Conservation (phyloP, 2,329 filamentous ascomycete species). For the Paecilomyces formosus region DNA sequence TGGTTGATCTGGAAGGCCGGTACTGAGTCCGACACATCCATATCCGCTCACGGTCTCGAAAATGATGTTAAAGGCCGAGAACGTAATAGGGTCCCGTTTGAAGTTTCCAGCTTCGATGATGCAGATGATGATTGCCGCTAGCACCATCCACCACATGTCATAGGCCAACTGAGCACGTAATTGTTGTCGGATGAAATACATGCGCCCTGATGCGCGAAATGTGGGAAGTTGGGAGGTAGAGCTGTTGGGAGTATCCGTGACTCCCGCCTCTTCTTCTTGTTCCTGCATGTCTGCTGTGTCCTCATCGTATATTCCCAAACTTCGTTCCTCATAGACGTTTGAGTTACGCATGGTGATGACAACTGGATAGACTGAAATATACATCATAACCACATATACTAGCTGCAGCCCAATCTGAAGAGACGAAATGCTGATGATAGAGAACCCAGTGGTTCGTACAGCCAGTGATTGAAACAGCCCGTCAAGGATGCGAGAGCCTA, state of each 20-base stretch:
- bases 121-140: slow-evolving; percentile 52
- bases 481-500: slow-evolving; percentile 45
- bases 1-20: too few relatives aligned
- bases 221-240: too few relatives aligned
- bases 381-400: slow-evolving; percentile 82
- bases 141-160: slow-evolving; percentile 58
- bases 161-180: slow-evolving; percentile 57
- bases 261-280: slow-evolving; percentile 12
- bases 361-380: slow-evolving; percentile 91
- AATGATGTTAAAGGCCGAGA: slow-evolving; percentile 50
- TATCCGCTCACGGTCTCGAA: slow-evolving; percentile 36
- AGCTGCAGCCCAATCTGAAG: slow-evolving; percentile 52
- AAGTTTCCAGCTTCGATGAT: slow-evolving; percentile 43
- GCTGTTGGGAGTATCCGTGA: too few relatives aligned
- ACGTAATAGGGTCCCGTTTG: slow-evolving; percentile 15
- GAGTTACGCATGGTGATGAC: slow-evolving; percentile 75
- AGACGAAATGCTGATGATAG: slow-evolving; percentile 44
- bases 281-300: slow-evolving; percentile 17
- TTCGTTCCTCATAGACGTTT: slow-evolving; percentile 63
- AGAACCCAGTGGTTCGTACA: slow-evolving; percentile 42
- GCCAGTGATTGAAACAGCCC: slow-evolving; percentile 53
- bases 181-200: slow-evolving; percentile 45
- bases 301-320: slow-evolving; percentile 48
- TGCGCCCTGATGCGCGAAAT: slow-evolving; percentile 10
- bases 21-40: slow-evolving; percentile 9